These are phyloP conservation scores for Xylariaceae sp. DNA, from an alignment of 2,329 filamentous ascomycete species.

Conservation along the genomic window DNA sequence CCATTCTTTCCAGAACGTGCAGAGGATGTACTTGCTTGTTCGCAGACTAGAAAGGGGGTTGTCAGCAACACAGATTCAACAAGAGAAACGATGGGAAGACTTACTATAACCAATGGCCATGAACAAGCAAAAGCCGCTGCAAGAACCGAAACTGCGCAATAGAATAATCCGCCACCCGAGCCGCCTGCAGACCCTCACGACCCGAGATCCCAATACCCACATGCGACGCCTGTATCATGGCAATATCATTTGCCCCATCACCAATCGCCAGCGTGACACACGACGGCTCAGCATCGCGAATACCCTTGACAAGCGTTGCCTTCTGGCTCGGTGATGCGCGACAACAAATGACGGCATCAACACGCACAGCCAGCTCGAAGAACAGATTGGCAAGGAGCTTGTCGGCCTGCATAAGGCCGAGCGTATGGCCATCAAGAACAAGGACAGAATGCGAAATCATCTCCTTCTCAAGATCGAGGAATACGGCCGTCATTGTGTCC, in stretches of 20 bases:
- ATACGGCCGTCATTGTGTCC: constrained; percentile 57
- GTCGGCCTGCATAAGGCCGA: constrained; percentile 63
- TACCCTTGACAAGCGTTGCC: constrained; percentile 73
- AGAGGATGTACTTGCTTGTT: constrained; percentile 81
- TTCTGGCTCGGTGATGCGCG: constrained; percentile 88
- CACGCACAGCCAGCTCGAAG: constrained; percentile 69
- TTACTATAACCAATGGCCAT: constrained; percentile 83
- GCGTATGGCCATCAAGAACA: constrained; percentile 78
- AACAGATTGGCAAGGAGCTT: constrained; percentile 52
- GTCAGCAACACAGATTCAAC: constrained; percentile 4
- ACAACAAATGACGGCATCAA: constrained; percentile 90
- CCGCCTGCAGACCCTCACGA: constrained; percentile 85
- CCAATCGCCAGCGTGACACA: constrained; percentile 89
- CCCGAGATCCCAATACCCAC: constrained; percentile 90
- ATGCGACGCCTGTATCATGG: constrained; percentile 84
- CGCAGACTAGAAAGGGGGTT: constrained; percentile 43
- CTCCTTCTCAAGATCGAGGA: constrained; percentile 53
- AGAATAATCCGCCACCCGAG: constrained; percentile 83
- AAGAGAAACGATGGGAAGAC: not conserved
- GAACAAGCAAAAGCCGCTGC: constrained; percentile 73
- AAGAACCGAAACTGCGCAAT: constrained; percentile 90
- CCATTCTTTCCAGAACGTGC: constrained; percentile 86
- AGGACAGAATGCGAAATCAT: constrained; percentile 68
- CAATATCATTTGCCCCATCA: constrained; percentile 89
- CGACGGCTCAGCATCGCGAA: constrained; percentile 65